phyloP scores from a whole-genome alignment of 2,329 filamentous ascomycete genomes.

The Trichophyton benhamiae region DNA sequence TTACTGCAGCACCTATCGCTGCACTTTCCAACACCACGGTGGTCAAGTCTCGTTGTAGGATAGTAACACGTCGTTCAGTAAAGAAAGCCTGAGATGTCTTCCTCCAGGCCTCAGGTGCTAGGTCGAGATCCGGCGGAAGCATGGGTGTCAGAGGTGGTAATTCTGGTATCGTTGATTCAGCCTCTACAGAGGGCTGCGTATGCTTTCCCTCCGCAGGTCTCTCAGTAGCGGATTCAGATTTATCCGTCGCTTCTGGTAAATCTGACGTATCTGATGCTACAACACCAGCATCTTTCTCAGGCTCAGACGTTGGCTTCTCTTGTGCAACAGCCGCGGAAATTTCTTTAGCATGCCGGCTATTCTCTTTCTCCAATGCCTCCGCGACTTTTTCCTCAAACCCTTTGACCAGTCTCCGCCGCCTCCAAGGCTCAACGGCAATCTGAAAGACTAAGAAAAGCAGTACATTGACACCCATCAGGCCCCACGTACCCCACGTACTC shows the following conservation, averaged over 20 bases:
- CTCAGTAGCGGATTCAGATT: constrained; percentile 12
- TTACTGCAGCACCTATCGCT: constrained; percentile 51
- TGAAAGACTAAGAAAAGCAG: constrained; percentile 75
- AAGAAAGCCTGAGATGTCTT: constrained; percentile 45
- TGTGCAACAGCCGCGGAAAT: neutral
- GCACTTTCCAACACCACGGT: constrained; percentile 57
- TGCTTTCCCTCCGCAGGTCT: neutral
- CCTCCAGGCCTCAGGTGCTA: constrained; percentile 36
- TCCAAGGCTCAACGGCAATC: constrained; percentile 87
- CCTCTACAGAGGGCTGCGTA: neutral
- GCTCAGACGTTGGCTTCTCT: neutral
- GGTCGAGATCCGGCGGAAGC: constrained; percentile 17
- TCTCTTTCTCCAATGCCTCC: constrained; percentile 57
- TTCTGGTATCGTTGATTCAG: constrained; percentile 1
- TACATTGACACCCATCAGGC: constrained; percentile 93
- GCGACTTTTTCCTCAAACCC: constrained; percentile 70
- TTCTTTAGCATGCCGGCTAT: constrained; percentile 4
- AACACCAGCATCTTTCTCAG: constrained; percentile 1
- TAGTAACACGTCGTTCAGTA: constrained; percentile 51
- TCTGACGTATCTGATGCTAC: constrained; percentile 5
- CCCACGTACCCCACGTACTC: constrained; percentile 97
- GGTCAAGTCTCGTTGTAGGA: constrained; percentile 59
- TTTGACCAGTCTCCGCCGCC: constrained; percentile 63
- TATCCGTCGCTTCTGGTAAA: neutral
- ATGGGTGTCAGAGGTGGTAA: constrained; percentile 16